Percentiles rank a stretch among this genome's conserved stretches.
Evolutionary conservation across 306 rosid genomes (phyloP).

Genomic region (Dryas drummondii): DNA sequence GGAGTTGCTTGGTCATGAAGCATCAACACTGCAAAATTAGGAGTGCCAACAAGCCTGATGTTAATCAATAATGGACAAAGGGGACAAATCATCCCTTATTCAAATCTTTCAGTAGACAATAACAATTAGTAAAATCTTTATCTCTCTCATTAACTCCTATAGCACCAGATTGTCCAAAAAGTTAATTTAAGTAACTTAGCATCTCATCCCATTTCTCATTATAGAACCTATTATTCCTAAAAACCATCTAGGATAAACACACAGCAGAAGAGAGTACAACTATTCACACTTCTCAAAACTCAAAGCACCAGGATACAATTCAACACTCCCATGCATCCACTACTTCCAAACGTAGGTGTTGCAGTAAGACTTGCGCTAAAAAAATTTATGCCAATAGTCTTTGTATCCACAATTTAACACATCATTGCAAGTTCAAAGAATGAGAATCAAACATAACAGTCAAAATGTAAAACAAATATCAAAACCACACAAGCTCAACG

Average conservation of each 20-base stretch:
- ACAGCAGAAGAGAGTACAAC: neutral
- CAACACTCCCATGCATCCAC: neutral
- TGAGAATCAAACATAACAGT: neutral
- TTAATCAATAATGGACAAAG: neutral
- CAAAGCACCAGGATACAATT: neutral
- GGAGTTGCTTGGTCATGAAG: constrained; percentile 60
- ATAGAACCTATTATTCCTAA: neutral
- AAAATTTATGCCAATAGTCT: neutral
- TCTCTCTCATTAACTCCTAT: neutral
- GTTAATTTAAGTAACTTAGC: neutral
- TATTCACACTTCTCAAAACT: neutral
- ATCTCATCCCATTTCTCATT: neutral
- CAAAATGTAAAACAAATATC: neutral
- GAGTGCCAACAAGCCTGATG: constrained; percentile 14
- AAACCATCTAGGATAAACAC: neutral
- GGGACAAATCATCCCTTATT: neutral
- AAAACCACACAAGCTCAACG: neutral
- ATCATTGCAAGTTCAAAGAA: neutral
- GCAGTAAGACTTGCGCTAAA: neutral
- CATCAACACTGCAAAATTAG: constrained; percentile 49
- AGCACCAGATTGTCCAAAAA: neutral
- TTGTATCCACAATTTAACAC: neutral
- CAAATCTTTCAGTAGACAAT: neutral
- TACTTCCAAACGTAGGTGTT: constrained; percentile 1
- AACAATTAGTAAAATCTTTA: neutral